A percentile compares a stretch with the other conserved stretches of the same genome.
phyloP scores from a whole-genome alignment of 2,329 filamentous ascomycete genomes.

The Phyllosticta citribraziliensis region DNA sequence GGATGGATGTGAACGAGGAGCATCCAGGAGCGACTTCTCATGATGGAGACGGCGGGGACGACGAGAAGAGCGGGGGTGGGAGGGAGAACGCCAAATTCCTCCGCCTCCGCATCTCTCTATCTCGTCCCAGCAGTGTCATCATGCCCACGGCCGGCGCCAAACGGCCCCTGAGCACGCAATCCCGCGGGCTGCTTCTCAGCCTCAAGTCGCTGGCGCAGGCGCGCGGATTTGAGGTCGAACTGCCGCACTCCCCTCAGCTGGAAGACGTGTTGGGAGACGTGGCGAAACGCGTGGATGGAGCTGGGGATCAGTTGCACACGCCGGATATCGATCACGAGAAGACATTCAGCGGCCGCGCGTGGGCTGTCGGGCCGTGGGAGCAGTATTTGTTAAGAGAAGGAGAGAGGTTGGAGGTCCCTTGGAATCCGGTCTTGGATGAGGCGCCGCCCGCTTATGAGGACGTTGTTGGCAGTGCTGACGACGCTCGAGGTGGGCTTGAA shows the following conservation, averaged over 20 bases:
- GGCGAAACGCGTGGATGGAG: not conserved
- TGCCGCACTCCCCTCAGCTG: not conserved
- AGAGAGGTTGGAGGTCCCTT: not conserved
- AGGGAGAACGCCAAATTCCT: not conserved
- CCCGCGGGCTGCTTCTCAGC: not conserved
- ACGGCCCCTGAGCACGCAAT: not conserved
- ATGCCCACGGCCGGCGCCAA: not conserved
- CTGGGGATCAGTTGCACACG: not conserved
- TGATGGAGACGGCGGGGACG: not conserved
- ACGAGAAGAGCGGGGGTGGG: too few species aligned
- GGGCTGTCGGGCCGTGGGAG: not conserved
- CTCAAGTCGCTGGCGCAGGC: not conserved
- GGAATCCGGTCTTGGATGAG: not conserved
- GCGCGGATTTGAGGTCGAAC: not conserved
- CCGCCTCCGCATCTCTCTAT: not conserved
- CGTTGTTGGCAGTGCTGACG: not conserved
- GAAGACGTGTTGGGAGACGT: not conserved
- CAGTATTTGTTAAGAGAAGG: not conserved
- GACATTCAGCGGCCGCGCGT: not conserved
- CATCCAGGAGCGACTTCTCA: too few species aligned
- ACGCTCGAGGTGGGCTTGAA: not conserved
- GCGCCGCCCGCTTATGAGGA: not conserved
- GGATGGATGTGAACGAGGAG: too few species aligned
- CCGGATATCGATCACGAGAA: not conserved
- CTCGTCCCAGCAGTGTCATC: not conserved